Evolutionary conservation across 2,329 filamentous ascomycete species (phyloP), one percentile per base, ranked within the genome.

Genomic region (Colletotrichum somersetense): DNA sequence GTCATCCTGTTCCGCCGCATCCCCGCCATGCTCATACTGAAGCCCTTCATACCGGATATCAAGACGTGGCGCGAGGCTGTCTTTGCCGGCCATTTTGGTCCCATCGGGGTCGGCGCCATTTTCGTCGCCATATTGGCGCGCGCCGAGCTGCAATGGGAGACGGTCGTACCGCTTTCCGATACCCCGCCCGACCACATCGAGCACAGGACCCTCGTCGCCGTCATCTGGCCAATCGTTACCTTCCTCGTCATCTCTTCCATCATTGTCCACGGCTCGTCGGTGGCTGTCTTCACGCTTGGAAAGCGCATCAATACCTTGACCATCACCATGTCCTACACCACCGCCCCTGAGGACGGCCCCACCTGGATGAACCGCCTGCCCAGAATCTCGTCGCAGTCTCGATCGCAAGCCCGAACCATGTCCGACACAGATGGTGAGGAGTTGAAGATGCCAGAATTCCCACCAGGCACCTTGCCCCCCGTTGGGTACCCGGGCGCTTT

Each of bases 241-340:
- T 99, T 99, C 82, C 85, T 99, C 78, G 96, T 99, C 73, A 93
- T 99, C 65, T 89, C 93, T 4, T 99, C 96, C 16, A 99, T 99
- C 77, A 83, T 98, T 48, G 94, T 99, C 1, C 96, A 99, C 78
- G 96, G 96, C 30, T 98, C 96, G n/a, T 98, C 96, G 0, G 93
- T 99, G 76, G 96, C 96, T 6, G 96, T 99, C 11, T 99, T 99
- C 78, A 98, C 96, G 0, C 89, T 99, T 1, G 96, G 96, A 77
- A 99, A 98, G 82, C 95, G 93, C 73, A 99, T 99, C 88, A 98
- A 98, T 83, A 98, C 96, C 0, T 84, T 99, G 75, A 95, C 94
- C 1, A 87, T 99, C 73, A 98, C 96, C 67, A 93, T 99, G 89
- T 98, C 96, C 0, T 99, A 98, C 84, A 99, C 96, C 0, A 90